Conservation (phyloP, 2,329 filamentous ascomycete species). For the Cladobotryum protrusum region DNA sequence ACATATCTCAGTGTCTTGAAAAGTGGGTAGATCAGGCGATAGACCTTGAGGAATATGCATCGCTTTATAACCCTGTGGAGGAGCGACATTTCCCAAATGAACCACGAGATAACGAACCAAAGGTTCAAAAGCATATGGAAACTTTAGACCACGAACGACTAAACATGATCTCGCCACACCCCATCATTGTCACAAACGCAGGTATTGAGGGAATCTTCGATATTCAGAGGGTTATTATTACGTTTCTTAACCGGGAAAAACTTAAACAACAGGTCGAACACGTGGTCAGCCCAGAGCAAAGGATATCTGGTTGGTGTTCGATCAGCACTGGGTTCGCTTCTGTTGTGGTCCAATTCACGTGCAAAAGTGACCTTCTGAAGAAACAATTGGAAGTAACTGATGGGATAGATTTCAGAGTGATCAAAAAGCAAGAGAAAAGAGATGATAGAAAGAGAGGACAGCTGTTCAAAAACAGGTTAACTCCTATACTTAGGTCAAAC, state of each 20-base stretch:
- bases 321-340: slow-evolving; percentile 10
- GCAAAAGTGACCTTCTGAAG: slow-evolving; percentile 1
- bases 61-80: no score
- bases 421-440: background rate
- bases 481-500: background rate
- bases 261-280: slow-evolving; percentile 8
- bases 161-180: slow-evolving; percentile 7
- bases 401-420: background rate
- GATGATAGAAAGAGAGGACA: background rate
- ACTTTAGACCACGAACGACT: background rate
- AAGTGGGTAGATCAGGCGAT: background rate
- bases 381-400: slow-evolving; percentile 5
- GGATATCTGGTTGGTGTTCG: slow-evolving; percentile 11
- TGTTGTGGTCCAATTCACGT: slow-evolving; percentile 5
- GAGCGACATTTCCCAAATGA: no score
- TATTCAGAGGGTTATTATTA: slow-evolving; percentile 11
- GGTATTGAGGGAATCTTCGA: slow-evolving; percentile 13
- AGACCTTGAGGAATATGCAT: no score
- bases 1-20: background rate
- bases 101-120: no score
- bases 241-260: slow-evolving; percentile 5
- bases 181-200: slow-evolving; percentile 12
- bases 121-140: background rate
- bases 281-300: slow-evolving; percentile 3
- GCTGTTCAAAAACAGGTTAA: no score